A percentile compares a stretch with the other conserved stretches of the same genome.
These are phyloP conservation scores for Graphiopsis chlorocephala DNA, from an alignment of 2,329 filamentous ascomycete species.

Conservation along the genomic window DNA sequence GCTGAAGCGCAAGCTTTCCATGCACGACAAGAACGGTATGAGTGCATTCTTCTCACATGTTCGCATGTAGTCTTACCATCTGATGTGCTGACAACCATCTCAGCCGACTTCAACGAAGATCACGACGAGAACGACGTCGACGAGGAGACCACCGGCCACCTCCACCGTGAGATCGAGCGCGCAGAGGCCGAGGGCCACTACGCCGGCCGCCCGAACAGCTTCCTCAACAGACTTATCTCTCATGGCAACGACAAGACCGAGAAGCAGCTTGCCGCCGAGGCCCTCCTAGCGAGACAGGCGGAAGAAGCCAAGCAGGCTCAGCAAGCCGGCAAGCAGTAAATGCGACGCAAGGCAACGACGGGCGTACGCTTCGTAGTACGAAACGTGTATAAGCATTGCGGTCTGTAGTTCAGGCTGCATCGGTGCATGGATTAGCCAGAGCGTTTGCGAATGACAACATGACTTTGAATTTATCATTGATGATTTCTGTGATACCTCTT, in stretches of 20 bases:
- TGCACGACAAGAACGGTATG: conserved; percentile 38
- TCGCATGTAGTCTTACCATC: neutral
- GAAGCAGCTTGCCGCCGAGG: conserved; percentile 31
- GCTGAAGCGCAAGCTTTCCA: conserved; percentile 37
- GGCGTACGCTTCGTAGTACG: neutral
- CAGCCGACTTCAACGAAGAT: conserved; percentile 30
- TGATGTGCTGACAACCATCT: neutral
- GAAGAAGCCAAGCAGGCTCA: neutral
- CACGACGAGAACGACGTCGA: conserved; percentile 36
- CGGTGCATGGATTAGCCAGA: conserved; percentile 6
- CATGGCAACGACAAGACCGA: conserved; percentile 42
- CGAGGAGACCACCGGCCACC: conserved; percentile 37
- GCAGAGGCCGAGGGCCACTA: conserved; percentile 33
- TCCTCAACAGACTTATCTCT: conserved; percentile 38
- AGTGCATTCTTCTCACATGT: neutral
- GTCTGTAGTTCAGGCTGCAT: neutral
- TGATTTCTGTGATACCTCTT: neutral
- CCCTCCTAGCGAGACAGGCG: neutral
- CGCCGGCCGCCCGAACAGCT: conserved; percentile 35
- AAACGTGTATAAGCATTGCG: conserved; percentile 10
- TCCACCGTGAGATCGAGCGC: conserved; percentile 36
- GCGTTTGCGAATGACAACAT: conserved; percentile 8
- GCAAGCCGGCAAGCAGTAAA: neutral
- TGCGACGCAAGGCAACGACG: neutral
- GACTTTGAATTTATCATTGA: neutral